A percentile compares a stretch with the other conserved stretches of the same genome.
Conservation (phyloP, 1,139 yeast genomes). For the Zygoascus sp. region DNA sequence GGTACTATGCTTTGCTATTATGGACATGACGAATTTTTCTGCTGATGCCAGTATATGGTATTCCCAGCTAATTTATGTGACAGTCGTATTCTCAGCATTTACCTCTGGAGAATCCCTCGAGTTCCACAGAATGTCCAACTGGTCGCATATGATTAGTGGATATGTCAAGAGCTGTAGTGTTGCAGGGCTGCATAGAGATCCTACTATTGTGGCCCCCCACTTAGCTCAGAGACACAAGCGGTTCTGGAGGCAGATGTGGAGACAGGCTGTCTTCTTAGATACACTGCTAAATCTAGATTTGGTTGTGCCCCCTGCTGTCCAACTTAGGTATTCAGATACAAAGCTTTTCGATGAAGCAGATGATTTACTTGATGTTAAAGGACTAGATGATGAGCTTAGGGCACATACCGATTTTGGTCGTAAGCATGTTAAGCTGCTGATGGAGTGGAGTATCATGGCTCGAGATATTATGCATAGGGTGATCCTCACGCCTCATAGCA, state of each 20-base stretch:
- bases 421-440: constrained; percentile 2
- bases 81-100: constrained; percentile 15
- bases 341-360: constrained; percentile 14
- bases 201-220: constrained; percentile 15
- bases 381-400: constrained; percentile 9
- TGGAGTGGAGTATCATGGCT: constrained; percentile 17
- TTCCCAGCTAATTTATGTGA: constrained; percentile 18
- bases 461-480: constrained; percentile 18
- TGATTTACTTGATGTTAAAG: not conserved
- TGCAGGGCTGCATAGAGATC: constrained; percentile 25
- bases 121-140: constrained; percentile 14
- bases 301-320: constrained; percentile 19
- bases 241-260: constrained; percentile 23
- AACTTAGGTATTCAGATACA: constrained; percentile 21
- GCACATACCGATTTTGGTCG: constrained; percentile 11
- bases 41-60: constrained; percentile 19
- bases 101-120: constrained; percentile 18
- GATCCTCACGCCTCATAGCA: constrained; percentile 14
- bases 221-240: constrained; percentile 15
- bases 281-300: constrained; percentile 17
- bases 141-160: constrained; percentile 13
- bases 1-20: constrained; percentile 14
- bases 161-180: constrained; percentile 20
- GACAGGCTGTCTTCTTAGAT: constrained; percentile 22
- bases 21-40: constrained; percentile 17